Base-by-base conservation (phyloP, 2,329 filamentous ascomycete genomes). In the Talaromyces pinophilus region DNA sequence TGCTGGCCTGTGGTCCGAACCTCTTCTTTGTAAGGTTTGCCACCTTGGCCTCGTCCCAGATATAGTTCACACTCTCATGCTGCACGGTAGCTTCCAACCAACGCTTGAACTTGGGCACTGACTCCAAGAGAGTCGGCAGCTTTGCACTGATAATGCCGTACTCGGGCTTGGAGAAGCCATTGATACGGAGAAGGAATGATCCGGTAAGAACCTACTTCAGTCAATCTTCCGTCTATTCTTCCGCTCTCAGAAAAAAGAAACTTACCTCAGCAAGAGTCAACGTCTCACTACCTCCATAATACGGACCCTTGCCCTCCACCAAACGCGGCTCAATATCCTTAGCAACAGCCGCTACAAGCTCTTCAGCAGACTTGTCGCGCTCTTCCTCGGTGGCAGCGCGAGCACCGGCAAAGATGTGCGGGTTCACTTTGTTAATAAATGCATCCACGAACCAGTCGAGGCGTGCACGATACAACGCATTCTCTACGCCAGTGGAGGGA, bases 261-360 rank as follows among this genome's bases (percentile, higher is more conserved):
- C 79, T 68, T 78, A 91, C 91, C 85, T 95, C 92, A 11, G 88
- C 92, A 42, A 93, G 77, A 0, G 91, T 94, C 48, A 93, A 74
- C 73, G 80, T 86, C 22, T 85, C 80, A 62, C 84, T 86, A 0
- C 88, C 89, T 1, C 85, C 86, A 74, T 90, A 91, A 76, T 87
- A 91, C 0, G 88, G 88, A 0, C 76, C 76, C 48, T 74, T 70
- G 57, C 72, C 70, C 1, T 75, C 79, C 0, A 83, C 83, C 30
- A 96, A 80, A 44, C 92, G 78, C 0, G 90, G 90, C 78, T 93
- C 92, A 64, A 95, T 80, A 72, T 94, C 90, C 79, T 90, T 92
- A 63, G 83, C 81, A 1, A 91, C 78, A 1, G 81, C 81, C 1
- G 81, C 82, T 2, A 90, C 79, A n/a, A 87, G 79, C 8, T 84